Base-by-base conservation (phyloP, 257 asterid species). In the Salvia miltiorrhiza region DNA sequence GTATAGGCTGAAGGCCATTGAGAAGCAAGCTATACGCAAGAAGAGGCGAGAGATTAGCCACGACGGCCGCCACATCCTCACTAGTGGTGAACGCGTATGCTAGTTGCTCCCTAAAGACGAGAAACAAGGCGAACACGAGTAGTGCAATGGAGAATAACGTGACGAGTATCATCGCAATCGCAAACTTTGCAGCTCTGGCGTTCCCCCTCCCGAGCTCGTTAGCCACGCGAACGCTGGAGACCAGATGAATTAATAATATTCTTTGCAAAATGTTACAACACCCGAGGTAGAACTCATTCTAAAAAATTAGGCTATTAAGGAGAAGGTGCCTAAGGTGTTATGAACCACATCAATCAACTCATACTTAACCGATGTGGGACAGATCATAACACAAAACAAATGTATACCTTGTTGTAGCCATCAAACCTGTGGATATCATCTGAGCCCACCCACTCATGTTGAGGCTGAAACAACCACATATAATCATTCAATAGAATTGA, bases 191-290 rank as follows among this genome's bases (percentile, higher is more conserved):
- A 2, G 83, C 86, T 67, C 28, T 74, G 0, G 86, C 33, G 43
- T 82, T 77, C 33, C 86, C 84, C 28, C 76, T 84, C 28, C 95
- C 93, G 14, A 88, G 85, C 76, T 88, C 95, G 65, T 88, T 88
- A 0, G 90, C 37, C 1, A 86, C 88, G 9, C 95, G 86, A 37
- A 88, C 95, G 28, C 95, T 86, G 55, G 7, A 9, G 32, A 7
- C 1, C 4, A 55, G 5, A 26, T 0, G 21, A 7, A 26, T 28
- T 2, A 55, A 9, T 4, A 19, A 19, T 60, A n/a, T n/a, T n/a
- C n/a, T 19, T 9, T 19, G 66, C 65, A 16, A 45, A 45, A 24
- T 13, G 48, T 16, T 13, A 11, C 2, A 11, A 6, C 6, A n/a
- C n/a, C n/a, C n/a, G n/a, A n/a, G n/a, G n/a, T n/a, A n/a, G n/a